A percentile compares a stretch with the other conserved stretches of the same genome.
phyloP scores from a whole-genome alignment of 192 early-diverging fungal species.

The Coemansia erecta region DNA sequence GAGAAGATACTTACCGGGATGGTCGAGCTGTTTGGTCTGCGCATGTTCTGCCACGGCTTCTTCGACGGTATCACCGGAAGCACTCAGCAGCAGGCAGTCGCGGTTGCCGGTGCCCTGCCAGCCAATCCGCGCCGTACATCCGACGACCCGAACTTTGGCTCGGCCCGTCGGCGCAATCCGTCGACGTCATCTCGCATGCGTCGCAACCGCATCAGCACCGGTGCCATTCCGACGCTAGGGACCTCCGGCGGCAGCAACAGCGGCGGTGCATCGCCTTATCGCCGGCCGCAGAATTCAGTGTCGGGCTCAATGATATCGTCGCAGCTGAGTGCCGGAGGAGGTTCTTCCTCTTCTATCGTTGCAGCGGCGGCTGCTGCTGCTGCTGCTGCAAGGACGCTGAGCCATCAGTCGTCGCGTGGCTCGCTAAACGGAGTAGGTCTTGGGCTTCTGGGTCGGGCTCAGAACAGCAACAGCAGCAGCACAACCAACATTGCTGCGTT shows the following conservation, averaged over 20 bases:
- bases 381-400: slow-evolving; percentile 1
- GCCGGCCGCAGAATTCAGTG: slow-evolving; percentile 22
- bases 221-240: slow-evolving; percentile 10
- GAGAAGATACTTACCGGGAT: slow-evolving; percentile 39
- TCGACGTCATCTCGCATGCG: slow-evolving; percentile 12
- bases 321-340: too few relatives aligned
- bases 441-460: background rate
- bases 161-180: slow-evolving; percentile 8
- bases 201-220: slow-evolving; percentile 20
- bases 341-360: background rate
- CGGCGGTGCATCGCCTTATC: slow-evolving; percentile 13
- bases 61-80: slow-evolving; percentile 25
- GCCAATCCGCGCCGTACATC: slow-evolving; percentile 20
- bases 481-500: slow-evolving; percentile 4
- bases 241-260: slow-evolving; percentile 14
- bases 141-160: slow-evolving; percentile 17
- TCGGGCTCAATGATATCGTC: too few relatives aligned
- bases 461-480: slow-evolving; percentile 13
- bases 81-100: background rate
- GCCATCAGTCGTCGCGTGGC: background rate
- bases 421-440: background rate
- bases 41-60: slow-evolving; percentile 37
- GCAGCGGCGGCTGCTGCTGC: background rate
- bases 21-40: slow-evolving; percentile 51
- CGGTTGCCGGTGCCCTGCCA: background rate